Percentiles rank a stretch among this genome's conserved stretches.
Evolutionary conservation across 2,329 filamentous ascomycete species (phyloP).

Genomic region (Nemania abortiva): DNA sequence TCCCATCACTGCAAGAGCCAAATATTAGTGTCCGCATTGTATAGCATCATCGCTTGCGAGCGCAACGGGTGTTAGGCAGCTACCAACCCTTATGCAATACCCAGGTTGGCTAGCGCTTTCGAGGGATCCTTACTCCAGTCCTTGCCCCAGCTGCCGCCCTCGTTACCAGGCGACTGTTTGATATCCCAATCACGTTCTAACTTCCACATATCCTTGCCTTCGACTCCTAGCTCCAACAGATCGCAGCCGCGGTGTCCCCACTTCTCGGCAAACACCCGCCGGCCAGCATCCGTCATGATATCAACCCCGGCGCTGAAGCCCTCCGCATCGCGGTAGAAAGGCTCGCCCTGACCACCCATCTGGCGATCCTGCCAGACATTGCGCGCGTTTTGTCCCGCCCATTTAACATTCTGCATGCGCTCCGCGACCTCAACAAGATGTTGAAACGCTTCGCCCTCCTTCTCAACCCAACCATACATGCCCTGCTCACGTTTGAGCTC

Average conservation of each 20-base stretch:
- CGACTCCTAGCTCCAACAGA: conserved; percentile 49
- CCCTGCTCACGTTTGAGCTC: conserved; percentile 49
- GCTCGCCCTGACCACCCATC: conserved; percentile 57
- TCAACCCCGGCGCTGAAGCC: conserved; percentile 54
- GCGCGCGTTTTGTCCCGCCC: conserved; percentile 42
- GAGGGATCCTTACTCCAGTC: conserved; percentile 48
- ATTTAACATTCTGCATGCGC: conserved; percentile 51
- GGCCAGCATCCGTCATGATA: conserved; percentile 53
- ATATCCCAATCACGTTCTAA: conserved; percentile 55
- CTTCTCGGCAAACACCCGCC: conserved; percentile 54
- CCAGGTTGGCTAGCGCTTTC: conserved; percentile 31
- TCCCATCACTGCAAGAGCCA: conserved; percentile 34
- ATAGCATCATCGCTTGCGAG: conserved; percentile 19
- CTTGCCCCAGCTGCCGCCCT: conserved; percentile 51
- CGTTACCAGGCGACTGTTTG: conserved; percentile 41
- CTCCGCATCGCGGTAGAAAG: conserved; percentile 57
- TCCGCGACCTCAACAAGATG: conserved; percentile 51
- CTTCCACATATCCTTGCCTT: conserved; percentile 53
- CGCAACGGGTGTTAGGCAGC: conserved; percentile 16
- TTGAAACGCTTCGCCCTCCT: conserved; percentile 53
- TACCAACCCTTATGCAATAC: conserved; percentile 32
- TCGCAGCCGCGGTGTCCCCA: conserved; percentile 59
- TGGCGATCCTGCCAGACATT: conserved; percentile 59
- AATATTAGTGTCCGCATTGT: conserved; percentile 26
- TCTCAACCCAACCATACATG: conserved; percentile 50